These are phyloP conservation scores for Fusarium nodosum DNA, from an alignment of 2,329 filamentous ascomycete genomes.

Conservation along the genomic window DNA sequence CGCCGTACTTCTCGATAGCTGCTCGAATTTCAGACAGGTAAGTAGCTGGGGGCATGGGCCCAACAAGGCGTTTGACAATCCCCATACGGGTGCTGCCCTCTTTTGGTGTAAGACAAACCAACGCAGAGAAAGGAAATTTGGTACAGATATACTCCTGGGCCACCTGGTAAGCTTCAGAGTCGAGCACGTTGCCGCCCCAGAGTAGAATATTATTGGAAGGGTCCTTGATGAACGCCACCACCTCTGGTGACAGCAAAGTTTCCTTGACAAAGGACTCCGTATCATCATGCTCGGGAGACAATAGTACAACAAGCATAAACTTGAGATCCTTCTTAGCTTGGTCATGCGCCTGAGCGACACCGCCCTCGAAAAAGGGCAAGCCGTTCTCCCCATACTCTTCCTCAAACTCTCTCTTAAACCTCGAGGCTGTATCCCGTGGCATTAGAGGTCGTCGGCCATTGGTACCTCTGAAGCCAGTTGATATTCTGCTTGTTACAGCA, in stretches of 20 bases:
- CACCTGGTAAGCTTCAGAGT: conserved; percentile 95
- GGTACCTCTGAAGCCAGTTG: conserved; percentile 68
- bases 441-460: conserved; percentile 81
- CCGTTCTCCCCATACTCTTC: conserved; percentile 85
- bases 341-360: conserved; percentile 93
- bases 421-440: conserved; percentile 86
- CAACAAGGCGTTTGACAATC: conserved; percentile 82
- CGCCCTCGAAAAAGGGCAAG: conserved; percentile 86
- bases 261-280: conserved; percentile 84
- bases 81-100: conserved; percentile 91
- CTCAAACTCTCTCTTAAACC: conserved; percentile 93
- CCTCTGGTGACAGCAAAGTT: conserved; percentile 81
- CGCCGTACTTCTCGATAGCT: conserved; percentile 81
- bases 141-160: conserved; percentile 88
- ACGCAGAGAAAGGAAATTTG: conserved; percentile 89
- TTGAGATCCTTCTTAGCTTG: conserved; percentile 90
- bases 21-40: conserved; percentile 81
- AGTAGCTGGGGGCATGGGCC: conserved; percentile 76
- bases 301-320: conserved; percentile 87
- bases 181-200: conserved; percentile 93
- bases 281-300: conserved; percentile 96
- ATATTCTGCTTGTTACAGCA: conserved; percentile 66
- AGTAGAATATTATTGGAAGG: conserved; percentile 83
- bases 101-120: conserved; percentile 89
- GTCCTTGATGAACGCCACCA: conserved; percentile 80